Base-by-base conservation (phyloP, 305 asterid species). In the Fraxinus nigra region DNA sequence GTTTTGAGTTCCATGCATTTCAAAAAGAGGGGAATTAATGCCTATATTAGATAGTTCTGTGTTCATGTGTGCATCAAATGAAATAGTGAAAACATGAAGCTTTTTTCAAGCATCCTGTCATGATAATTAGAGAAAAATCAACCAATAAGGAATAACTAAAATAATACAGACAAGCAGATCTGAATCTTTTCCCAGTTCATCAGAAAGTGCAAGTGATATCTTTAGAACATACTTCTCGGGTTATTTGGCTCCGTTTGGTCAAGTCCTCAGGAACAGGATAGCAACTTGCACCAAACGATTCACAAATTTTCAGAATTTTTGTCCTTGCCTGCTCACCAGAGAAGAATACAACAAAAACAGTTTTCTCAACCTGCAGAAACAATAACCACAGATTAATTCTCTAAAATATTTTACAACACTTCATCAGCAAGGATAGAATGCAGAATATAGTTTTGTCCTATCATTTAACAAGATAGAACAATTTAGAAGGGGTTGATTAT, bases 291-390 rank as follows among this genome's bases (percentile, higher is more conserved):
- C 94, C 97, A 87, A 95, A 97, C 78, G 99, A 98, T 78, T 97
- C 99, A 87, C 99, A 97, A 80, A 97, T 97, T 91, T 91, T 97
- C 81, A 93, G 86, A 81, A 97, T 92, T 90, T 97, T 97, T 78
- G 90, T 89, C 84, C 98, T 95, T 33, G 97, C 99, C 87, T 95
- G 99, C 92, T 95, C 98, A 26, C 99, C 97, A 38, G 98, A 97
- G 96, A 93, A 97, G 94, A 95, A 97, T 80, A 95, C 97, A 81
- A 95, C 92, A 91, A 97, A 97, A 80, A 95, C 92, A 80, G 85
- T 89, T 88, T 97, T 97, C 91, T 93, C 98, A 81, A 95, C 97
- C 98, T 97, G 97, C 91, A 92, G 81, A 86, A 83, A 48, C 78
- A 86, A 84, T 54, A 88, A 51, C 51, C 75, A 70, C 22, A 82